These are phyloP conservation scores for Phaffia tasmanica DNA, from an alignment of 768 basidiomycete genomes.

Conservation along the genomic window DNA sequence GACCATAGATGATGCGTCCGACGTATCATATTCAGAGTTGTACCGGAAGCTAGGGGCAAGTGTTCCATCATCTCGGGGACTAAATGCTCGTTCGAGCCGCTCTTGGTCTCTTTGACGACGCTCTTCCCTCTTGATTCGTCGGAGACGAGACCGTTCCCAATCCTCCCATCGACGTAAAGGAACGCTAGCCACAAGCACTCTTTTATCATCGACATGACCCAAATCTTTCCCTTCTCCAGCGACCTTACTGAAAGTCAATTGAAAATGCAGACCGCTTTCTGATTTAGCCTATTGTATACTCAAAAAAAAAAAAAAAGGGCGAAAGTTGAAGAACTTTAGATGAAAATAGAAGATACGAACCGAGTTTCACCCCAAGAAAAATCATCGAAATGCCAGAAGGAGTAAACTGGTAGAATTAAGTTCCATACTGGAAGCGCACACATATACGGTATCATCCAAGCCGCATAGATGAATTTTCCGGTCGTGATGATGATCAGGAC, in stretches of 20 bases:
- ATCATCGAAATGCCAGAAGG: conserved; percentile 99
- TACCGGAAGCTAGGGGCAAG: neutral
- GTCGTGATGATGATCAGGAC: conserved; percentile 89
- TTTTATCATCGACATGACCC: conserved; percentile 59
- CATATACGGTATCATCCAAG: conserved; percentile 97
- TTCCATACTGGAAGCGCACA: conserved; percentile 92
- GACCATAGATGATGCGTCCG: conserved; percentile 31
- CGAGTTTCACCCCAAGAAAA: conserved; percentile 99
- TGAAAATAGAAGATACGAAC: conserved; percentile 41
- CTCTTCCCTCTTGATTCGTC: conserved; percentile 79
- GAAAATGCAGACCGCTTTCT: neutral
- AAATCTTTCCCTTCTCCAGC: conserved; percentile 75
- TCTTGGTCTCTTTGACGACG: conserved; percentile 38
- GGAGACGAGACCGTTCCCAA: conserved; percentile 90
- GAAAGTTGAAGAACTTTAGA: neutral
- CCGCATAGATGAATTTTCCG: conserved; percentile 84
- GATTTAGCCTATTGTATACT: neutral
- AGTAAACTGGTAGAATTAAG: conserved; percentile 62
- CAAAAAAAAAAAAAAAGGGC: neutral
- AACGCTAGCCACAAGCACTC: conserved; percentile 47
- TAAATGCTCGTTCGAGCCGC: conserved; percentile 56
- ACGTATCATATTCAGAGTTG: conserved; percentile 47
- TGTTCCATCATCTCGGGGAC: conserved; percentile 39
- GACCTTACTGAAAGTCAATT: conserved; percentile 57
- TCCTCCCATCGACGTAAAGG: conserved; percentile 98